These are phyloP conservation scores for Ceraceosorus guamensis DNA, from an alignment of 1,284 basidiomycete genomes.

Conservation along the genomic window DNA sequence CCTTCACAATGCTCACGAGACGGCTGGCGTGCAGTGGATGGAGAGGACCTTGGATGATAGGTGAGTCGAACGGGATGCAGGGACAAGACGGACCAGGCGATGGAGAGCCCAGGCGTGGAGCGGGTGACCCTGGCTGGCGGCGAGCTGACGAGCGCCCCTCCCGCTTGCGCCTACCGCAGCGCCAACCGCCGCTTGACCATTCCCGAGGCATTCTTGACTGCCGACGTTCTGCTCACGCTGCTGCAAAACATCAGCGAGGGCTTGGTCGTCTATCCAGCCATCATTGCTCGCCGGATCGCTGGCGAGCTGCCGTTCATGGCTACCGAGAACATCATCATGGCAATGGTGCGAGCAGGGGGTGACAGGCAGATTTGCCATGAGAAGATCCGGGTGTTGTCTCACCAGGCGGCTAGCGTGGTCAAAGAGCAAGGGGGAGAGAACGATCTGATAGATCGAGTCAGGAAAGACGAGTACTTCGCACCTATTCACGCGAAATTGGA, in stretches of 20 bases:
- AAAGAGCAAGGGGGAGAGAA: conserved; percentile 93
- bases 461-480: conserved; percentile 60
- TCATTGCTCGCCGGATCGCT: conserved; percentile 81
- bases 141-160: neutral
- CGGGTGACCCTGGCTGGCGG: too few species aligned
- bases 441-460: conserved; percentile 84
- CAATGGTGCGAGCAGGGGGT: conserved; percentile 85
- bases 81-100: too few species aligned
- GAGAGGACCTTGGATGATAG: conserved; percentile 45
- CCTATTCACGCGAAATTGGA: conserved; percentile 55
- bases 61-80: neutral
- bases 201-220: conserved; percentile 93
- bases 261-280: conserved; percentile 91
- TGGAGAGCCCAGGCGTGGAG: too few species aligned
- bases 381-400: conserved; percentile 88
- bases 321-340: conserved; percentile 97
- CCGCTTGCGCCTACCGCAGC: conserved; percentile 50
- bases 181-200: conserved; percentile 93
- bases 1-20: conserved; percentile 41
- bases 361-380: conserved; percentile 96
- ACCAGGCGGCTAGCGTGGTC: conserved; percentile 88
- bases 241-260: conserved; percentile 96
- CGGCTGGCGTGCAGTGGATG: conserved; percentile 52
- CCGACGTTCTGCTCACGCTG: conserved; percentile 90
- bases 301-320: conserved; percentile 97